phyloP scores from a whole-genome alignment of 2,329 filamentous ascomycete species.

The Curvularia lunata region DNA sequence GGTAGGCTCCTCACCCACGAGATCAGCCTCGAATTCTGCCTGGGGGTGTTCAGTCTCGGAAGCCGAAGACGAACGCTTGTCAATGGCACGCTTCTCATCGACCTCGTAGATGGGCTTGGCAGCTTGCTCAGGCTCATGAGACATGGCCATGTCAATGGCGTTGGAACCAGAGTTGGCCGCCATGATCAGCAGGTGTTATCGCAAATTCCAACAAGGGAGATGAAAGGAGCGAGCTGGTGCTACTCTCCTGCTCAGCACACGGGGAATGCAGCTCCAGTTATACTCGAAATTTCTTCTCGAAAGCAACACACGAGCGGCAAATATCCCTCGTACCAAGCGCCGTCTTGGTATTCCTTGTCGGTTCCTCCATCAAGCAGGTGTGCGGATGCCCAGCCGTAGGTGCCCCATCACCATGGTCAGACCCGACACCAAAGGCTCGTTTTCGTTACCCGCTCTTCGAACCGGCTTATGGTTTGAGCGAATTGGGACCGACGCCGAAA shows the following conservation, averaged over 20 bases:
- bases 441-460: conserved; percentile 1
- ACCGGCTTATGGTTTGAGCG: conserved; percentile 40
- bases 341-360: conserved; percentile 30
- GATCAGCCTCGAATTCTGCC: conserved; percentile 44
- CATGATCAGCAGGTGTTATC: conserved; percentile 30
- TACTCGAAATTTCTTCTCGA: conserved; percentile 12
- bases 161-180: conserved; percentile 41
- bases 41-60: conserved; percentile 22
- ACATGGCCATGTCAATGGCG: conserved; percentile 44
- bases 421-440: conserved; percentile 1
- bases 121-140: conserved; percentile 41
- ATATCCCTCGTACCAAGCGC: conserved; percentile 9
- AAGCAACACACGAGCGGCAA: conserved; percentile 17
- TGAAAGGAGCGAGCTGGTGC: conserved; percentile 18
- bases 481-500: conserved; percentile 10
- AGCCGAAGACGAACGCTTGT: conserved; percentile 24
- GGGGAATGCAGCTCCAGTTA: conserved; percentile 19
- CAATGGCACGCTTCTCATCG: conserved; percentile 41
- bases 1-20: conserved; percentile 57
- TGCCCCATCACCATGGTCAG: conserved; percentile 1
- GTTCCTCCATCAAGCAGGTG: conserved; percentile 32
- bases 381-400: conserved; percentile 1
- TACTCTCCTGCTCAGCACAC: conserved; percentile 7
- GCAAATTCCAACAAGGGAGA: not conserved
- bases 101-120: conserved; percentile 42